Evolutionary conservation across 805 yeast species (phyloP).

Genomic region (Cyberlindnera mrakii): DNA sequence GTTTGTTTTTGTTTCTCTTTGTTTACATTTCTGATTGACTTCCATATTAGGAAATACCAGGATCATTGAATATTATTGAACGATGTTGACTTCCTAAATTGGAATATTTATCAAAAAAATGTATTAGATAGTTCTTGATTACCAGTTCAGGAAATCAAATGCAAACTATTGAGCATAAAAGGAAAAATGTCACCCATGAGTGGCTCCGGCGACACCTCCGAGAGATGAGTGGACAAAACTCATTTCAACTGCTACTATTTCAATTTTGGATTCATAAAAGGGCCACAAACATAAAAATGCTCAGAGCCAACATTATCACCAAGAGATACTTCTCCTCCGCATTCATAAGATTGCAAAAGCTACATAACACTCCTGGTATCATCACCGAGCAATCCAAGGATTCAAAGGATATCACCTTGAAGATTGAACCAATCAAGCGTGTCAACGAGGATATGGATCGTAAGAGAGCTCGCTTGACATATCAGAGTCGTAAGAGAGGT

Average conservation of each 20-base stretch:
- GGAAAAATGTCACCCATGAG: too few species aligned
- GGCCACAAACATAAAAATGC: background rate
- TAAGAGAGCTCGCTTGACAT: constrained; percentile 81
- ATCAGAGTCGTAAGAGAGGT: constrained; percentile 93
- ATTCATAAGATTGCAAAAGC: constrained; percentile 4
- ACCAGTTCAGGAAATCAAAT: too few species aligned
- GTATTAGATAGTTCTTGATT: too few species aligned
- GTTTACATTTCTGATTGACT: constrained; percentile 11
- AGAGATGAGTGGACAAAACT: too few species aligned
- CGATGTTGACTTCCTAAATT: too few species aligned
- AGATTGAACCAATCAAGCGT: constrained; percentile 76
- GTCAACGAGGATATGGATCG: constrained; percentile 63
- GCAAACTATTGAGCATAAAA: too few species aligned
- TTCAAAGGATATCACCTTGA: constrained; percentile 17
- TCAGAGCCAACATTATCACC: constrained; percentile 3
- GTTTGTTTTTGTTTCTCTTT: constrained; percentile 3
- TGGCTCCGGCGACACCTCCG: too few species aligned
- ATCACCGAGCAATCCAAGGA: constrained; percentile 9
- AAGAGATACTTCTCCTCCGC: constrained; percentile 7
- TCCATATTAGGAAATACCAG: constrained; percentile 3
- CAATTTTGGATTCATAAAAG: background rate
- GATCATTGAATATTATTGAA: too few species aligned
- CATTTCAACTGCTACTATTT: background rate
- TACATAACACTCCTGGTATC: constrained; percentile 19
- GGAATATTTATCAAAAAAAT: too few species aligned